Conservation (phyloP, 257 asterid genomes). For the Thymus mandschuricus region DNA sequence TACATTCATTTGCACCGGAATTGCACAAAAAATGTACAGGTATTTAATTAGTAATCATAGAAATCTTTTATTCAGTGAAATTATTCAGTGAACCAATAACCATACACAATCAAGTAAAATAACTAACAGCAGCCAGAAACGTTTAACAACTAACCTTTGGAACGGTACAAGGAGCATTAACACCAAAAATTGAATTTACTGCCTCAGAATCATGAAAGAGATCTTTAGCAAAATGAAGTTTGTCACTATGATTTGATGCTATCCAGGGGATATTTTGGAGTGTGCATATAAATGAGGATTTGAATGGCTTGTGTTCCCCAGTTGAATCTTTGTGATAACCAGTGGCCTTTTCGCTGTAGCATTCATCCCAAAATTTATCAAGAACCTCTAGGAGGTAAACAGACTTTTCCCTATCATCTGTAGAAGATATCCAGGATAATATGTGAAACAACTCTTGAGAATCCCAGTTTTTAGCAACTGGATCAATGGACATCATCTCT, state of each 20-base stretch:
- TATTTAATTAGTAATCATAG: not conserved
- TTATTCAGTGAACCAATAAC: too few relatives aligned
- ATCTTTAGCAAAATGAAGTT: constrained; percentile 71
- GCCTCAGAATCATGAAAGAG: constrained; percentile 77
- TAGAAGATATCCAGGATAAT: constrained; percentile 56
- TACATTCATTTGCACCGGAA: too few relatives aligned
- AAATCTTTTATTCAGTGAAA: too few relatives aligned
- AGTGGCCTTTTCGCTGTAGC: constrained; percentile 64
- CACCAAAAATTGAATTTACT: constrained; percentile 76
- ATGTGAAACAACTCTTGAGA: constrained; percentile 68
- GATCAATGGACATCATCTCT: constrained; percentile 39
- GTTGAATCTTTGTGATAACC: constrained; percentile 50
- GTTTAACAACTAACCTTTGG: constrained; percentile 67
- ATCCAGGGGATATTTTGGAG: constrained; percentile 72
- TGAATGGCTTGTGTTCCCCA: constrained; percentile 55
- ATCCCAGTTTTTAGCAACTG: constrained; percentile 68
- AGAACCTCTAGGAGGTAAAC: constrained; percentile 77
- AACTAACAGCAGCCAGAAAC: not conserved
- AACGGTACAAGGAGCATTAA: constrained; percentile 69
- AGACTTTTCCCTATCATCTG: constrained; percentile 60
- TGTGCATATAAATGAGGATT: constrained; percentile 58
- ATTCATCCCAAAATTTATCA: constrained; percentile 81
- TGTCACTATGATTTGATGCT: constrained; percentile 55
- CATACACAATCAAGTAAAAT: too few relatives aligned
- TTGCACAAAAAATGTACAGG: too few relatives aligned